Base-by-base conservation (phyloP, 1,284 basidiomycete species). In the Apiotrichum brassicae region DNA sequence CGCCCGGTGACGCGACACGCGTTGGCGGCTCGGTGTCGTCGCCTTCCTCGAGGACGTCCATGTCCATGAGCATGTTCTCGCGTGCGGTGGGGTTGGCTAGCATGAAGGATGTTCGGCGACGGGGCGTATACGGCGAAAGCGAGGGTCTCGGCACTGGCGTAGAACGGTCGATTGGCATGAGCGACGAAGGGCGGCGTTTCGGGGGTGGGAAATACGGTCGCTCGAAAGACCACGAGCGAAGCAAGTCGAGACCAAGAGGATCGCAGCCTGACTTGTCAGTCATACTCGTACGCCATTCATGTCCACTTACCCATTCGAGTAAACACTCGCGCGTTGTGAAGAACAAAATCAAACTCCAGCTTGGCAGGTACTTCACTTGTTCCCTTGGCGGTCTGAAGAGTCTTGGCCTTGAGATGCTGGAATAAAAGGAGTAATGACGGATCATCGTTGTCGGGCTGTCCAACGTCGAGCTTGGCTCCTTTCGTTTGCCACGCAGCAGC, bases 311-410 rank as follows among this genome's bases (percentile, higher is more conserved):
- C 92, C 90, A 95, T 92, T 47, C 87, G 78, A 63, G 84, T 87
- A 64, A 97, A 90, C 3, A 93, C 87, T 20, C 88, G 81, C 1
- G 89, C 86, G 59, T 89, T 91, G 72, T 95, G 91, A 34, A 92
- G 77, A 6, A 95, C 88, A 70, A 95, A 97, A 66, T 87, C 91
- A 72, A 90, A 95, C 65, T 95, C 91, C 18, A 83, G 81, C 48
- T 81, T 81, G 26, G 86, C 85, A 0, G 89, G 84, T 32, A 95
- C 90, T 63, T 91, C 88, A 62, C 83, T 88, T 0, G 87, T 87
- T 8, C 91, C 92, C 67, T 92, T 86, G 4, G 87, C 87, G 0
- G 91, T 85, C 75, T 95, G 91, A 22, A 95, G 74, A 1, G 91
- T 92, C 75, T 87, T 90, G 20, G 83, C 82, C 59, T 87, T 85